Evolutionary conservation across 306 rosid species (phyloP).

Genomic region (Corylus avellana): DNA sequence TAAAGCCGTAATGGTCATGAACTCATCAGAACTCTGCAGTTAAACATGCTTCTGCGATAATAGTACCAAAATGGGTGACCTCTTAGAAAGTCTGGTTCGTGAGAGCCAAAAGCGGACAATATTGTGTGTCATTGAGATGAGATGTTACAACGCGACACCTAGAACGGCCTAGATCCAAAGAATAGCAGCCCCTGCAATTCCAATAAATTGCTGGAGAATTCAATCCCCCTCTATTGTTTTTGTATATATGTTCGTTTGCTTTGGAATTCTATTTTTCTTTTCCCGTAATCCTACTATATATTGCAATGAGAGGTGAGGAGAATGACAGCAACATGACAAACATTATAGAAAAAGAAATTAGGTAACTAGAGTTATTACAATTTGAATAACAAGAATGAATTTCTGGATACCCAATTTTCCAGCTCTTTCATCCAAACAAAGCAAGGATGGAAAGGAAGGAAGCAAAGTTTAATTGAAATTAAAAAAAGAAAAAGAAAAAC

Average conservation of each 20-base stretch:
- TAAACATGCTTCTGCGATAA: no score
- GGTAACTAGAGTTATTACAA: not conserved
- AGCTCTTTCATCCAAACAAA: not conserved
- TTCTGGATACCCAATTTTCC: not conserved
- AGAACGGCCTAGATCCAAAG: no score
- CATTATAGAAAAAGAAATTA: not conserved
- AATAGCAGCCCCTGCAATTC: no score
- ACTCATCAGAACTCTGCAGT: no score
- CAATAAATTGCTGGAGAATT: no score
- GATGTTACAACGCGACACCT: no score
- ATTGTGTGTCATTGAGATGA: no score
- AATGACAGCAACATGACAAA: not conserved
- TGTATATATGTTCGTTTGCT: no score
- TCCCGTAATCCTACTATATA: not conserved
- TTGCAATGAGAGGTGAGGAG: not conserved
- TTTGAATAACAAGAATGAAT: not conserved
- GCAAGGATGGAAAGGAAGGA: not conserved
- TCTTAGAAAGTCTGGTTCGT: accelerated
- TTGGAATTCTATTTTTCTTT: not conserved
- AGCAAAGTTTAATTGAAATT: not conserved
- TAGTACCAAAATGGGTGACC: no score
- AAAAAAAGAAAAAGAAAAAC: not conserved
- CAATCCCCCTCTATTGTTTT: no score
- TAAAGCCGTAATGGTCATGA: no score
- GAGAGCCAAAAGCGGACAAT: no score